phyloP scores from a whole-genome alignment of 306 rosid genomes.

The Acacia acuminata region DNA sequence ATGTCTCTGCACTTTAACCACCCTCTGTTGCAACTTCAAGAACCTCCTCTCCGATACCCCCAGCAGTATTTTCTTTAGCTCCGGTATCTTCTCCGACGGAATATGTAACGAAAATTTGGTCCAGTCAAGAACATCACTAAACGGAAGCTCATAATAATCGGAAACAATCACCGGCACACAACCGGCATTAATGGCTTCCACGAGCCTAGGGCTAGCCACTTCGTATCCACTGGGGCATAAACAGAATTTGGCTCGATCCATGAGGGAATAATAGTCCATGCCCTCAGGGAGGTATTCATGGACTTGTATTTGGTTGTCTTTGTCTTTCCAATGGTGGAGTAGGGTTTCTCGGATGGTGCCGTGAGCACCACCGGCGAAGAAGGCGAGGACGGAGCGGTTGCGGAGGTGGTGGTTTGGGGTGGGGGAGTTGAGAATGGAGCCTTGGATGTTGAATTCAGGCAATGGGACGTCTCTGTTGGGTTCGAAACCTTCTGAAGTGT shows the following conservation, averaged over 20 bases:
- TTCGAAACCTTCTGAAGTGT: slow-evolving; percentile 63
- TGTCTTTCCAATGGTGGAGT: slow-evolving; percentile 58
- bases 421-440: slow-evolving; percentile 34
- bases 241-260: slow-evolving; percentile 64
- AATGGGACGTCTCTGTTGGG: slow-evolving; percentile 57
- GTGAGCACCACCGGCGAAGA: slow-evolving; percentile 78
- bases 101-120: slow-evolving; percentile 51
- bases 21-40: slow-evolving; percentile 45
- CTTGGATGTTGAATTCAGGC: slow-evolving; percentile 57
- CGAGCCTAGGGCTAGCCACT: slow-evolving; percentile 83
- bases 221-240: slow-evolving; percentile 84
- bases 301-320: slow-evolving; percentile 58
- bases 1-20: slow-evolving; percentile 59
- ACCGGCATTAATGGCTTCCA: slow-evolving; percentile 55
- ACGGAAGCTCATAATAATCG: slow-evolving; percentile 54
- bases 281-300: slow-evolving; percentile 53
- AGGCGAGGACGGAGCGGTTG: slow-evolving; percentile 55
- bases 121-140: slow-evolving; percentile 76
- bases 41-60: slow-evolving; percentile 41
- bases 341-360: slow-evolving; percentile 51
- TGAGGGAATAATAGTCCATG: slow-evolving; percentile 35
- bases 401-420: background rate
- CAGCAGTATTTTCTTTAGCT: slow-evolving; percentile 54
- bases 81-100: slow-evolving; percentile 48
- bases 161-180: slow-evolving; percentile 78